Conservation (phyloP, 495 filamentous ascomycete species). For the Podospora bellae-mahoneyi region DNA sequence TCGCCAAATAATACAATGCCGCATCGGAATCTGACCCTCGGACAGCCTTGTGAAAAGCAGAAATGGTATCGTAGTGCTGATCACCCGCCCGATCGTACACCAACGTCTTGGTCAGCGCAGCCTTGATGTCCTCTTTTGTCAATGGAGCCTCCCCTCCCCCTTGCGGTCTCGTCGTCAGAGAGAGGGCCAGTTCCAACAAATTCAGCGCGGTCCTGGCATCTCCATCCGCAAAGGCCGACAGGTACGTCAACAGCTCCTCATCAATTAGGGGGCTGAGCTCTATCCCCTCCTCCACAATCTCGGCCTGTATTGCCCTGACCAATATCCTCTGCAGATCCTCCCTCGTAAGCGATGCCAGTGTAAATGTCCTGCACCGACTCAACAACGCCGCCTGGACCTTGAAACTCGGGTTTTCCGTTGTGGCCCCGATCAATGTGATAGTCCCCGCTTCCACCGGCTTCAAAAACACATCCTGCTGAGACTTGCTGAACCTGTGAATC, state of each 20-base stretch:
- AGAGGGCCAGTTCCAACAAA: slow-evolving; percentile 81
- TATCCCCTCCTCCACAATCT: slow-evolving; percentile 36
- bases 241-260: slow-evolving; percentile 70
- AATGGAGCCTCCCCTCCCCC: slow-evolving; percentile 31
- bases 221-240: slow-evolving; percentile 82
- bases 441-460: slow-evolving; percentile 89
- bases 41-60: slow-evolving; percentile 93
- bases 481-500: slow-evolving; percentile 90
- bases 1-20: slow-evolving; percentile 84
- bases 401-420: slow-evolving; percentile 95
- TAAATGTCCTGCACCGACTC: slow-evolving; percentile 87
- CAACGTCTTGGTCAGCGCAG: slow-evolving; percentile 78
- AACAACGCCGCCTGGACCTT: slow-evolving; percentile 86
- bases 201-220: slow-evolving; percentile 92
- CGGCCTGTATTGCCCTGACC: slow-evolving; percentile 63
- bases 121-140: slow-evolving; percentile 68
- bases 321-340: slow-evolving; percentile 71
- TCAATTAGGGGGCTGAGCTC: slow-evolving; percentile 61
- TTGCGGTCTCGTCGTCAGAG: slow-evolving; percentile 38
- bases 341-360: slow-evolving; percentile 67
- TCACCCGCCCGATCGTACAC: slow-evolving; percentile 95
- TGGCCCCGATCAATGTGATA: slow-evolving; percentile 89
- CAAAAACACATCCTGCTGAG: slow-evolving; percentile 93
- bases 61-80: slow-evolving; percentile 94
- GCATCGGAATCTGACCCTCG: slow-evolving; percentile 85